These are phyloP conservation scores for Scheffersomyces cryptocercus DNA, from an alignment of 1,139 yeast genomes.

Conservation along the genomic window DNA sequence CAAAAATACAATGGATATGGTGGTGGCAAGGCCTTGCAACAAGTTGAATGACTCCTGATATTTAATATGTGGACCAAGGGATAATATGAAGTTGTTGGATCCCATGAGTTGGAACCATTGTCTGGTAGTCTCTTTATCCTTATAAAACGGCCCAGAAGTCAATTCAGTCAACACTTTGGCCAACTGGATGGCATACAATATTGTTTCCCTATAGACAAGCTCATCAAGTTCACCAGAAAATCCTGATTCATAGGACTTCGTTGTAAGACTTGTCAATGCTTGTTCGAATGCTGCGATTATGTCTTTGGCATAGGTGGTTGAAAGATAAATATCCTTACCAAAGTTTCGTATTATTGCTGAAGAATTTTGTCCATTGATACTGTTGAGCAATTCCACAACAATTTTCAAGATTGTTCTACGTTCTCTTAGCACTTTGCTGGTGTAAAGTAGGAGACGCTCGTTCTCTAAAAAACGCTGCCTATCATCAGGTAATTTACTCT, in stretches of 20 bases:
- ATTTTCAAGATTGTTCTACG: slow-evolving; percentile 45
- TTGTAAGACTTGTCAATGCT: slow-evolving; percentile 6
- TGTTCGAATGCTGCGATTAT: slow-evolving; percentile 24
- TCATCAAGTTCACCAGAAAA: slow-evolving; percentile 21
- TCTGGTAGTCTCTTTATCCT: slow-evolving; percentile 30
- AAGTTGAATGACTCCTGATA: slow-evolving; percentile 39
- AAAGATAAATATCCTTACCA: slow-evolving; percentile 38
- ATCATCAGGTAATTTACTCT: slow-evolving; percentile 39
- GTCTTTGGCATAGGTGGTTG: slow-evolving; percentile 24
- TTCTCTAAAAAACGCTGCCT: slow-evolving; percentile 31
- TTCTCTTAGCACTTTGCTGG: slow-evolving; percentile 43
- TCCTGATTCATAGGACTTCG: slow-evolving; percentile 13
- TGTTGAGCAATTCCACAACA: slow-evolving; percentile 37
- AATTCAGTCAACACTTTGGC: slow-evolving; percentile 49
- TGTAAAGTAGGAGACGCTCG: slow-evolving; percentile 31
- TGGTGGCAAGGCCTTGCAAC: slow-evolving; percentile 49
- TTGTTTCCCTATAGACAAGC: slow-evolving; percentile 33
- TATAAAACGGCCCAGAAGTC: slow-evolving; percentile 32
- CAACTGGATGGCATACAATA: slow-evolving; percentile 38
- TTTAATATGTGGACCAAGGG: slow-evolving; percentile 26
- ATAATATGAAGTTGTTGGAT: slow-evolving; percentile 38
- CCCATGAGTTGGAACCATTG: slow-evolving; percentile 62
- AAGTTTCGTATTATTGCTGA: slow-evolving; percentile 37
- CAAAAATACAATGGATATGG: slow-evolving; percentile 51
- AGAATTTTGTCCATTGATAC: slow-evolving; percentile 31